Evolutionary conservation across 768 basidiomycete genomes (phyloP), one percentile per base, ranked within the genome.

Genomic region (Punctularia strigosozonata): DNA sequence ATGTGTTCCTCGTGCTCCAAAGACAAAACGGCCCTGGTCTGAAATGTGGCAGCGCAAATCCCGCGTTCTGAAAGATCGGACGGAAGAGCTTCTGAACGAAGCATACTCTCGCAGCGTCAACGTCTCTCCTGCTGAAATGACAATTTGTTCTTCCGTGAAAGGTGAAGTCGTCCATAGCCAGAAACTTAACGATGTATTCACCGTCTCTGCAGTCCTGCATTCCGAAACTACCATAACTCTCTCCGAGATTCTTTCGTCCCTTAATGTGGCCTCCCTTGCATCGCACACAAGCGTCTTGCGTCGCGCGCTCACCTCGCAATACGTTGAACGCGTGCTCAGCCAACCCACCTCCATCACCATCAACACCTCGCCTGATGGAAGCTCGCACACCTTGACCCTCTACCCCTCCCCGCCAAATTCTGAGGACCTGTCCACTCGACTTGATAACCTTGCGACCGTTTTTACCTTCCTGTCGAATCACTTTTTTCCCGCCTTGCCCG

Each of bases 61-160:
- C 42, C 68, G 66, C 43, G 66, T 72, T 6, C 55, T 68, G 19
- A 65, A 66, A 49, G 74, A 79, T 40, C 71, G 71, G 25, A 57
- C 73, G 5, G 76, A 84, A 50, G 86, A 87, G 43, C 76, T 84
- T 48, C 63, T 89, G 18, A 71, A 66, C 46, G 75, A 83, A 34
- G 79, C 78, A 3, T 86, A 75, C 50, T 56, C 70, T 17, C 68
- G 75, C 48, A 68, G 78, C 49, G 55, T 87, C 19, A 50, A 64
- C 2, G 53, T 81, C 21, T 65, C 68, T 19, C 58, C 70, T 3
- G 63, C 63, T 13, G 65, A 68, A 43, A 47, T 85, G 21, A 55
- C 59, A 21, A 64, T 86, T 37, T 62, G 59, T 38, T 58, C 70
- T 10, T 63, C 64, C 20, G 66, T 81, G n/a, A 68, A 57, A 45